Evolutionary conservation across 305 asterid genomes (phyloP).

Genomic region (Rubia balearica): DNA sequence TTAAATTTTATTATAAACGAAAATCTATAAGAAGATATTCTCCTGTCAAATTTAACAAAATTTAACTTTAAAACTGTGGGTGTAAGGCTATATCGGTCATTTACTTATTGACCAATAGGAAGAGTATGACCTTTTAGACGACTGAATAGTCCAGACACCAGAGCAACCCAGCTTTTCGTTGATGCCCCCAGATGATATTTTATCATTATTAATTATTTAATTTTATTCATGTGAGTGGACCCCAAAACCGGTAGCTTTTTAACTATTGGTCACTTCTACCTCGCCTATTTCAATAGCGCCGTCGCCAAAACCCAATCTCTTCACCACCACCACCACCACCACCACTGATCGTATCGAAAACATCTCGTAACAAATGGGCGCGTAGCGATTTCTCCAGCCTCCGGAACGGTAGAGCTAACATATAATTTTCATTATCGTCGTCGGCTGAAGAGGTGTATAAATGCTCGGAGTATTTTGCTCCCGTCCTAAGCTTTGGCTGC

Average conservation of each 20-base stretch:
- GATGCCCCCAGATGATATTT: background rate
- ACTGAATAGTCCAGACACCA: background rate
- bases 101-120: background rate
- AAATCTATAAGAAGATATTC: background rate
- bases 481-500: constrained; percentile 63
- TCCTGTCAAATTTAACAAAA: background rate
- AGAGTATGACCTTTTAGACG: background rate
- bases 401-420: background rate
- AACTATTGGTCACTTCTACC: background rate
- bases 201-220: no score
- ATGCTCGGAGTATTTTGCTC: constrained; percentile 73
- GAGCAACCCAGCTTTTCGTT: background rate
- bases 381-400: background rate
- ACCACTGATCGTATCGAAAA: background rate
- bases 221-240: background rate
- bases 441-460: background rate
- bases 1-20: background rate
- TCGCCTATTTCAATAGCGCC: background rate
- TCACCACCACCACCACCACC: background rate
- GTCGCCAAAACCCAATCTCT: constrained; percentile 1
- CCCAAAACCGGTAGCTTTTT: background rate
- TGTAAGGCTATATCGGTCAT: background rate
- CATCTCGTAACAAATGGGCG: background rate
- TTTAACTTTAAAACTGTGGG: background rate
- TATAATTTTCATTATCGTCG: background rate